phyloP scores from a whole-genome alignment of 2,329 filamentous ascomycete genomes.

The Epichloe hybrida region DNA sequence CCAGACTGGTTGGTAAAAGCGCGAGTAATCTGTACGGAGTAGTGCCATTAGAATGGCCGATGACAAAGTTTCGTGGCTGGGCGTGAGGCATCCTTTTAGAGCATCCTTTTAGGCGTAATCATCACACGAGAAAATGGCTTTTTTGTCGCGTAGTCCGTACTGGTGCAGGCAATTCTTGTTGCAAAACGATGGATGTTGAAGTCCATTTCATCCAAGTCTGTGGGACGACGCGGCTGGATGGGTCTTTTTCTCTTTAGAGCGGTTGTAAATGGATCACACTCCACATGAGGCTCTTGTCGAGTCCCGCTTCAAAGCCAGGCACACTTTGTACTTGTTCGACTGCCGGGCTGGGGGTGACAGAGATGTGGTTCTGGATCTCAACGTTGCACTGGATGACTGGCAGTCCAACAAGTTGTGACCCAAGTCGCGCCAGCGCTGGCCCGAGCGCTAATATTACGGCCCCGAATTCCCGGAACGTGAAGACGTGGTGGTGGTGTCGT shows the following conservation, averaged over 20 bases:
- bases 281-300: conserved; percentile 11
- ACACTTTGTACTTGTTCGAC: conserved; percentile 2
- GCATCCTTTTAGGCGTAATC: background rate
- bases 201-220: conserved; percentile 5
- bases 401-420: too few relatives aligned
- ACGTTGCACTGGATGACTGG: conserved; percentile 4
- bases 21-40: background rate
- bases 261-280: conserved; percentile 9
- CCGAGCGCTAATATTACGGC: background rate
- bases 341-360: conserved; percentile 6
- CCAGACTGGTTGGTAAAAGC: background rate
- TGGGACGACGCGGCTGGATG: conserved; percentile 6
- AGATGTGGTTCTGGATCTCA: conserved; percentile 5
- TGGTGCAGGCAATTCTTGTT: background rate
- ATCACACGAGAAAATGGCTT: background rate
- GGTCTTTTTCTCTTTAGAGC: background rate
- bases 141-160: too few relatives aligned
- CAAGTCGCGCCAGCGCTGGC: background rate
- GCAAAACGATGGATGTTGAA: conserved; percentile 1
- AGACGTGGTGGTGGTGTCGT: background rate
- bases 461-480: background rate
- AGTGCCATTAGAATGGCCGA: background rate
- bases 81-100: background rate
- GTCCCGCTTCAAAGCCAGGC: conserved; percentile 8
- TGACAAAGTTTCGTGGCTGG: background rate